Base-by-base conservation (phyloP, 1,284 basidiomycete genomes). In the Somion occarium region DNA sequence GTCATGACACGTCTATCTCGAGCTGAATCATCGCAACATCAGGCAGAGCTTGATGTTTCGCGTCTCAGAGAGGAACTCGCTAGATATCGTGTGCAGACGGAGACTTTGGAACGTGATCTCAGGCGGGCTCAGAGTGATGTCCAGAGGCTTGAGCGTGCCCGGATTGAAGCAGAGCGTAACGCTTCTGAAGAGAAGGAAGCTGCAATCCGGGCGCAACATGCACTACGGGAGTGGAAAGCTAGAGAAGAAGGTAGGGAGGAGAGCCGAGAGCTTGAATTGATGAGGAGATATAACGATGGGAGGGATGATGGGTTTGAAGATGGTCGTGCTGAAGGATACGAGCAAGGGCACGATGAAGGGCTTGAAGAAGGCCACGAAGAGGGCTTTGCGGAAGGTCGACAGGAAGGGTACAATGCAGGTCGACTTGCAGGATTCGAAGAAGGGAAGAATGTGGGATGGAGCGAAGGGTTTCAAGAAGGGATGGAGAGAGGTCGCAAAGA, bases 11-110 rank as follows among this genome's bases (percentile, higher is more conserved):
- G 73, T 11, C n/a, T 46, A 7, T 63, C 65, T 2, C 61, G 64
- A n/a, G 70, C 73, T 4, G 79, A 84, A 60, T 64, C 68, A n/a
- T 71, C 70, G 39, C 72, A 70, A 53, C 73, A 77, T 38, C 69
- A 69, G 39, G 64, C 72, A 13, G 77, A 80, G 58, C 63, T 73
- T 3, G 75, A 80, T 25, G 66, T 68, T 1, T 62, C 73, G 24
- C 73, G 70, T n/a, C 65, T 73, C 4, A 67, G 70, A 45, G 73
- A 78, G 51, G 81, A 85, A 59, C 69, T 71, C 19, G 70, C 72
- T 57, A 64, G 72, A 22, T 72, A 73, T 48, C 73, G 76, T 58
- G 63, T 78, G 58, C 73, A 76, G 61, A 59, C 78, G 49, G 77
- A 82, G 54, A 64, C 64, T 27, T 61, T 73, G 22, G 76, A 83